Conservation (phyloP, 768 basidiomycete species). For the Naematelia aurantialba region DNA sequence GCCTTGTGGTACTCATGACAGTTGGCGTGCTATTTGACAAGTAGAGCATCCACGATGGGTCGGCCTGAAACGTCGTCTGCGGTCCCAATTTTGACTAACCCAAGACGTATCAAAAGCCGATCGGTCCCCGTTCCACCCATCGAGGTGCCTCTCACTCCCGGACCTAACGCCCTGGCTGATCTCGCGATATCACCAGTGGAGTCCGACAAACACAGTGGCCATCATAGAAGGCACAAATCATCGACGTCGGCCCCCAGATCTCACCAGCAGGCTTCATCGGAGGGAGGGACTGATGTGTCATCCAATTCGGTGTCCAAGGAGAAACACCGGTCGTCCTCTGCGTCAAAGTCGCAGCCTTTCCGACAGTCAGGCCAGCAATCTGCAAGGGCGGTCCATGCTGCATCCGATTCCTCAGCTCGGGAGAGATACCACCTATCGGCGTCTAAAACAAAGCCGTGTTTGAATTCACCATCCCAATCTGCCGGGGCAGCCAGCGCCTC, state of each 20-base stretch:
- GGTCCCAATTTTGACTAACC: neutral
- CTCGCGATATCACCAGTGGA: neutral
- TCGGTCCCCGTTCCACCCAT: neutral
- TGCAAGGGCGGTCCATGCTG: no score
- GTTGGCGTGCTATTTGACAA: neutral
- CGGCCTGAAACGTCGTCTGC: neutral
- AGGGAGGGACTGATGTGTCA: neutral
- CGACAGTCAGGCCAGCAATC: no score
- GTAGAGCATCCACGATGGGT: neutral
- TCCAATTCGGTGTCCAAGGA: neutral
- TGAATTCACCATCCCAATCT: no score
- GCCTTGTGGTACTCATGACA: neutral
- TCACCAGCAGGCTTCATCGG: neutral
- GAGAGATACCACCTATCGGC: no score
- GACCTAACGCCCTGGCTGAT: neutral
- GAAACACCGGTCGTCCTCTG: no score
- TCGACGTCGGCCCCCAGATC: neutral
- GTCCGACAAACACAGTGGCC: no score
- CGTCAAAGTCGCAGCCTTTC: no score
- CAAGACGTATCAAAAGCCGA: neutral
- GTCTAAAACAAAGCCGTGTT: no score
- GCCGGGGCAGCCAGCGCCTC: no score
- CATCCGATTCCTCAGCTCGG: no score
- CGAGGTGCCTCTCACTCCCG: neutral
- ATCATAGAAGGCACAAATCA: no score